Percentiles rank a stretch among this genome's conserved stretches.
Conservation (phyloP, 768 basidiomycete genomes). For the Leucosporidium creatinivorum region DNA sequence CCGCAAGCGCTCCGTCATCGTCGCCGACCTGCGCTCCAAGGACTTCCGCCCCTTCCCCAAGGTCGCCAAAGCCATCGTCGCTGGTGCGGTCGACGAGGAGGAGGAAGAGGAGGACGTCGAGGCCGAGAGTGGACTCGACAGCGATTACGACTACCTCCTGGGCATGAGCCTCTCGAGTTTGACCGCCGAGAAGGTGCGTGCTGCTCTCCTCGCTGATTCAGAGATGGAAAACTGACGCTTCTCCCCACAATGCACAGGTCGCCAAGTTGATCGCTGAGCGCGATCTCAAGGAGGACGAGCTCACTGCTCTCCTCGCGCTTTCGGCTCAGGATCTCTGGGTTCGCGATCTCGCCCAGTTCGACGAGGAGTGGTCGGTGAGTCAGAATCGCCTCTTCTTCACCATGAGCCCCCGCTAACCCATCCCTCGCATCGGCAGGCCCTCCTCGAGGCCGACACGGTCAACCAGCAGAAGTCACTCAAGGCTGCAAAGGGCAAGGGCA, state of each 20-base stretch:
- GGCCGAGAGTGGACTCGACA: slow-evolving; percentile 44
- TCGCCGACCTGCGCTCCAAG: slow-evolving; percentile 69
- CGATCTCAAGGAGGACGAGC: slow-evolving; percentile 70
- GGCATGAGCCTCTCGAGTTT: slow-evolving; percentile 93
- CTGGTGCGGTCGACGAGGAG: slow-evolving; percentile 58
- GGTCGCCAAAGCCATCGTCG: slow-evolving; percentile 57
- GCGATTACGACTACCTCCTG: slow-evolving; percentile 86
- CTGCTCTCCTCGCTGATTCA: background rate
- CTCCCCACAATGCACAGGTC: slow-evolving; percentile 50
- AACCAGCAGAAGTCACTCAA: slow-evolving; percentile 15
- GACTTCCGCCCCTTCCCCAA: slow-evolving; percentile 93
- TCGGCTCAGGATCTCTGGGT: slow-evolving; percentile 83
- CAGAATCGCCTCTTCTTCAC: background rate
- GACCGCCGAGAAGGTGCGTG: slow-evolving; percentile 76
- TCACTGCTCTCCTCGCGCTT: slow-evolving; percentile 66
- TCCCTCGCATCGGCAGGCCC: background rate
- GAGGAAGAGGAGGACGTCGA: slow-evolving; percentile 52
- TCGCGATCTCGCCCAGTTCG: slow-evolving; percentile 72
- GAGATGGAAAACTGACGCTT: background rate
- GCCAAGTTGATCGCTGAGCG: slow-evolving; percentile 74
- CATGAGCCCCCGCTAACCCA: background rate
- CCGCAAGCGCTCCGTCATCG: slow-evolving; percentile 80
- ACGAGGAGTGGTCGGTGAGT: slow-evolving; percentile 67
- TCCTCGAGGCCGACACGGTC: slow-evolving; percentile 1
- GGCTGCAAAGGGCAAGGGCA: slow-evolving; percentile 18